Evolutionary conservation across 2,329 filamentous ascomycete genomes (phyloP).

Genomic region (Fusarium compactum): DNA sequence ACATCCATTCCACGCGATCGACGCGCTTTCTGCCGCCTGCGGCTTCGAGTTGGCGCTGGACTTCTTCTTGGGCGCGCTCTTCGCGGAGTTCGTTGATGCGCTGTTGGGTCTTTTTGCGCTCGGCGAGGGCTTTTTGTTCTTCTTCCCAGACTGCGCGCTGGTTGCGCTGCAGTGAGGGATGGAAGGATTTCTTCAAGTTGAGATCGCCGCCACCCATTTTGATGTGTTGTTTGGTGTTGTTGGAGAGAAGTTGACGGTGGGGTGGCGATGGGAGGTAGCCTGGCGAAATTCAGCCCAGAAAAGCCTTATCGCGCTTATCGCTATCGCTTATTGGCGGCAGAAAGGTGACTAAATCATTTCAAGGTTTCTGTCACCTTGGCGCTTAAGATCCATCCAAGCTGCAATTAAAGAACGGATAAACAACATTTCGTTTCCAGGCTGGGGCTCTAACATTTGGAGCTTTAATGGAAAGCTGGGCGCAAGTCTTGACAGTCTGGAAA

Average conservation of each 20-base stretch:
- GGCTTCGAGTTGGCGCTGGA: constrained; percentile 89
- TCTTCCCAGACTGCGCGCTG: constrained; percentile 91
- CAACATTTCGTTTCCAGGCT: not conserved
- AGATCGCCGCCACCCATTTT: constrained; percentile 92
- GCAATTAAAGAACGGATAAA: not conserved
- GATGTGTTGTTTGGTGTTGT: constrained; percentile 52
- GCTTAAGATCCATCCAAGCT: not conserved
- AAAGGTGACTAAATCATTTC: not conserved
- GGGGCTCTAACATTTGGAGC: not conserved
- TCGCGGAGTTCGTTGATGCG: constrained; percentile 93
- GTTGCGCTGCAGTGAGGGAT: constrained; percentile 90
- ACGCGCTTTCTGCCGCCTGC: constrained; percentile 84
- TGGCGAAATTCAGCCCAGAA: constrained; percentile 30
- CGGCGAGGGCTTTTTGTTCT: constrained; percentile 91
- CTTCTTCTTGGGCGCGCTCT: constrained; percentile 91
- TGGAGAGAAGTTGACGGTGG: constrained; percentile 2
- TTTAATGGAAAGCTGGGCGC: not conserved
- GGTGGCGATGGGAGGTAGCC: constrained; percentile 41
- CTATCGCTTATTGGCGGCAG: constrained; percentile 26
- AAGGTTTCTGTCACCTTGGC: not conserved
- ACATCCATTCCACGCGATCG: constrained; percentile 98
- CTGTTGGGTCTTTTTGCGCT: constrained; percentile 93
- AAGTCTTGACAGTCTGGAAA: not conserved
- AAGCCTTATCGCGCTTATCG: constrained; percentile 30
- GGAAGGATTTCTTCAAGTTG: constrained; percentile 95